phyloP scores from a whole-genome alignment of 768 basidiomycete species.

The Cubamyces lactineus region DNA sequence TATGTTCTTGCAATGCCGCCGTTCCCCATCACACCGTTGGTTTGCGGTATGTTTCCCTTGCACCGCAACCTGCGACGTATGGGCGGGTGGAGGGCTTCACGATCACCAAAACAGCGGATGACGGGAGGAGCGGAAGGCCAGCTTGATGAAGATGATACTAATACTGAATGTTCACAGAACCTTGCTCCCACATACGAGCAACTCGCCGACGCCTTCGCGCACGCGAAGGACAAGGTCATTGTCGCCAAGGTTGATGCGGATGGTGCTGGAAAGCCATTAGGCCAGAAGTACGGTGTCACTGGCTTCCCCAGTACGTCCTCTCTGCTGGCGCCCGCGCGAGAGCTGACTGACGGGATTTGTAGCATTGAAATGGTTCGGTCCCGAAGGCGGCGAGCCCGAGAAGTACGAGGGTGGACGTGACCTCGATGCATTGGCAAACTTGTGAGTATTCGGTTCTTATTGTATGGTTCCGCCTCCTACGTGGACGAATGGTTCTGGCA shows the following conservation, averaged over 20 bases:
- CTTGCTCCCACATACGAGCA: slow-evolving; percentile 89
- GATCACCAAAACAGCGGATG: too few relatives aligned
- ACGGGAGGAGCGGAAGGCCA: not conserved
- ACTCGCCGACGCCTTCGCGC: slow-evolving; percentile 83
- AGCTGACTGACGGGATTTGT: slow-evolving; percentile 38
- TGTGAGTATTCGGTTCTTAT: slow-evolving; percentile 54
- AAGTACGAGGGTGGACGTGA: slow-evolving; percentile 82
- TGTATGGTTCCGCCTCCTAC: not conserved
- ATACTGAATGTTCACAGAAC: slow-evolving; percentile 50
- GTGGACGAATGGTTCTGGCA: too few relatives aligned
- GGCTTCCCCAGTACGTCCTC: slow-evolving; percentile 82
- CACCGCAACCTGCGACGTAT: too few relatives aligned
- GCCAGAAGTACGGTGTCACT: slow-evolving; percentile 75
- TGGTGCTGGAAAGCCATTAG: slow-evolving; percentile 77
- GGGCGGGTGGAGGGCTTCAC: too few relatives aligned
- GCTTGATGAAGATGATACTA: slow-evolving; percentile 1
- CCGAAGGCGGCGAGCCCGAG: slow-evolving; percentile 59
- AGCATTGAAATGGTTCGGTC: slow-evolving; percentile 94
- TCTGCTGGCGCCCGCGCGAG: slow-evolving; percentile 40
- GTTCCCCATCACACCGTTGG: not conserved
- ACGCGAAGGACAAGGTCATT: slow-evolving; percentile 79
- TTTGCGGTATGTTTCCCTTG: not conserved
- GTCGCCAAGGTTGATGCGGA: slow-evolving; percentile 95
- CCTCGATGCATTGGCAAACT: slow-evolving; percentile 71
- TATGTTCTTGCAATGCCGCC: slow-evolving; percentile 33